These are phyloP conservation scores for Phytophthora pistaciae DNA, from an alignment of 352 stramenopile species.

Conservation along the genomic window DNA sequence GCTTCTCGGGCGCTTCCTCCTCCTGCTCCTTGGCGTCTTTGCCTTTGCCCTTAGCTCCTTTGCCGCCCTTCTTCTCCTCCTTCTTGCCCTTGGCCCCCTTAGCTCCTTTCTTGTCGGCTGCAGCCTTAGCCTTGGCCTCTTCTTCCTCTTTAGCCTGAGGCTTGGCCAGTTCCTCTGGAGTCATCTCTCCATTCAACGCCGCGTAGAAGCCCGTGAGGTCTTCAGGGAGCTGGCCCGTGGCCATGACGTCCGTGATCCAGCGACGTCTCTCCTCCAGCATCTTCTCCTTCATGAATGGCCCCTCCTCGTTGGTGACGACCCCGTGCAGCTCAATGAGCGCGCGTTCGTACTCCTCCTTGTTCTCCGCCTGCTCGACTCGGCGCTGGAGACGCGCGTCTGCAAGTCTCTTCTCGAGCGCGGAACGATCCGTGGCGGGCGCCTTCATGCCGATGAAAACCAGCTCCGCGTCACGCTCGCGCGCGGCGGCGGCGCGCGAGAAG, in stretches of 20 bases:
- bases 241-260: slow-evolving; percentile 95
- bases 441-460: slow-evolving; percentile 96
- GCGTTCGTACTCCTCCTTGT: slow-evolving; percentile 92
- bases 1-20: slow-evolving; percentile 80
- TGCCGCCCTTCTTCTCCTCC: slow-evolving; percentile 60
- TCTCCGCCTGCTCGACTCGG: slow-evolving; percentile 92
- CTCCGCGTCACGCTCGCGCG: slow-evolving; percentile 81
- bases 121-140: slow-evolving; percentile 55
- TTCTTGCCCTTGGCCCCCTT: slow-evolving; percentile 59
- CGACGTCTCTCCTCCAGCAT: slow-evolving; percentile 92
- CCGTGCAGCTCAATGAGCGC: slow-evolving; percentile 90
- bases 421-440: slow-evolving; percentile 58
- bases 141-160: slow-evolving; percentile 73
- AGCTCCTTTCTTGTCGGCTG: slow-evolving; percentile 50
- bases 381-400: slow-evolving; percentile 81
- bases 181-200: slow-evolving; percentile 47
- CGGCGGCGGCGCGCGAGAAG: slow-evolving; percentile 69
- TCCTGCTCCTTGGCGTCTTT: slow-evolving; percentile 63
- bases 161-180: slow-evolving; percentile 45
- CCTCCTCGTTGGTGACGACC: slow-evolving; percentile 87
- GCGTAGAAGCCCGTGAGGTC: slow-evolving; percentile 92
- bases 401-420: slow-evolving; percentile 80
- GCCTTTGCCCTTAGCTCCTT: slow-evolving; percentile 69
- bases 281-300: slow-evolving; percentile 93
- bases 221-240: slow-evolving; percentile 85